Evolutionary conservation across 2,329 filamentous ascomycete species (phyloP).

Genomic region (Talaromyces amestolkiae): DNA sequence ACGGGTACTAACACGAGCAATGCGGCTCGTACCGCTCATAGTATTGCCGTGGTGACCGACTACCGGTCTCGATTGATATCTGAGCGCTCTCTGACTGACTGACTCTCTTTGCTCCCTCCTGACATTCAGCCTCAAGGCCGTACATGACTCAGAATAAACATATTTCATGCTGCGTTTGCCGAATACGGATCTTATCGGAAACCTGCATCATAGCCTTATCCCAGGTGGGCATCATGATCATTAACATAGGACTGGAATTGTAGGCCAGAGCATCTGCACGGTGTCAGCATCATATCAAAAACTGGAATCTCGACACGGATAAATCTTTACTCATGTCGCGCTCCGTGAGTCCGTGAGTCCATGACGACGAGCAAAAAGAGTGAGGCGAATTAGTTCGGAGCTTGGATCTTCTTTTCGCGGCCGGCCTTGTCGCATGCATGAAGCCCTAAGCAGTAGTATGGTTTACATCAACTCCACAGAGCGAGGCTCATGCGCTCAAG

Average conservation of each 20-base stretch:
- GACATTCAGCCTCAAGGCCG: background rate
- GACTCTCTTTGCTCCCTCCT: background rate
- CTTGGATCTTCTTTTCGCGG: background rate
- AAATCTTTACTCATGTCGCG: background rate
- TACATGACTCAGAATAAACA: background rate
- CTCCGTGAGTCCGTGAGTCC: too few species aligned
- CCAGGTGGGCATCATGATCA: background rate
- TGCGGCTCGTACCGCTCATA: constrained; percentile 2
- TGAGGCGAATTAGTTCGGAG: constrained; percentile 4
- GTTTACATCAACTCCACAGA: background rate
- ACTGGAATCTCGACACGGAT: background rate
- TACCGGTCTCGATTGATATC: background rate
- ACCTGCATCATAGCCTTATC: background rate
- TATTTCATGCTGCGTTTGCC: background rate
- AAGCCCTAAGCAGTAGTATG: background rate
- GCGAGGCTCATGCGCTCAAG: constrained; percentile 2
- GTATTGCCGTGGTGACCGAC: background rate
- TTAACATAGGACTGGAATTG: background rate
- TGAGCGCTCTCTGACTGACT: background rate
- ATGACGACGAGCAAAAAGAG: background rate
- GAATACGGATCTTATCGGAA: background rate
- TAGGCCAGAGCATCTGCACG: background rate
- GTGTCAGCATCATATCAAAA: background rate
- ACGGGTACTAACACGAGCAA: background rate
- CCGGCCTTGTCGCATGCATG: background rate